These are phyloP conservation scores for Reticulascus tulasneorum DNA, from an alignment of 2,329 filamentous ascomycete species.

Conservation along the genomic window DNA sequence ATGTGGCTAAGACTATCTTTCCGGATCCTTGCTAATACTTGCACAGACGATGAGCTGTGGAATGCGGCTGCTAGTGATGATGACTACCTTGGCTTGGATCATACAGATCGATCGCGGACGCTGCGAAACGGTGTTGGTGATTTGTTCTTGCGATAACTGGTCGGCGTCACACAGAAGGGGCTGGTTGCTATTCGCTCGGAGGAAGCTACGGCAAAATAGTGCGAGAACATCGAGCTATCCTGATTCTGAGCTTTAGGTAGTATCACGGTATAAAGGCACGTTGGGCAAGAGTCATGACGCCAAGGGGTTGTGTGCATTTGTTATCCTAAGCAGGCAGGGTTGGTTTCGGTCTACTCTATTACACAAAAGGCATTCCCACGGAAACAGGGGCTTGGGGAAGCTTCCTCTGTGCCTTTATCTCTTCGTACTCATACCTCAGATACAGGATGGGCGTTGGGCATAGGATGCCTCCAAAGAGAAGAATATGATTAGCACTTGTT, in stretches of 20 bases:
- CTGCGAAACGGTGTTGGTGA: conserved; percentile 58
- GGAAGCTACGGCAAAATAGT: too few relatives aligned
- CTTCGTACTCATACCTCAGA: too few relatives aligned
- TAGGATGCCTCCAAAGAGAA: too few relatives aligned
- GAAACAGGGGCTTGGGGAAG: too few relatives aligned
- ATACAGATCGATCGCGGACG: conserved; percentile 57
- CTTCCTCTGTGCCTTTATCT: too few relatives aligned
- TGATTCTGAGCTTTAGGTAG: too few relatives aligned
- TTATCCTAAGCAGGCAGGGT: conserved; percentile 1
- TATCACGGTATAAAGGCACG: too few relatives aligned
- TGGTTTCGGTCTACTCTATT: conserved; percentile 2
- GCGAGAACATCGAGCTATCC: too few relatives aligned
- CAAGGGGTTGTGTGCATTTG: conserved; percentile 1
- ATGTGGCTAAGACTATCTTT: conserved; percentile 28
- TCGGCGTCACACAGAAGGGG: not conserved
- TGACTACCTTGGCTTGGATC: conserved; percentile 62
- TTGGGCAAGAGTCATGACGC: too few relatives aligned
- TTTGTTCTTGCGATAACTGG: conserved; percentile 54
- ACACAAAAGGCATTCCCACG: conserved; percentile 6
- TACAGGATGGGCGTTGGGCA: too few relatives aligned
- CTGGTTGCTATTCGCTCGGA: too few relatives aligned
- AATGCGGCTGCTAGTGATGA: conserved; percentile 50
- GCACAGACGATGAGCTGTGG: conserved; percentile 55
- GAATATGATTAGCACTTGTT: too few relatives aligned
- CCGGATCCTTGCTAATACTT: not conserved